Evolutionary conservation across 129 eudicot genomes (phyloP), one percentile per base, ranked within the genome.

Genomic region (Flaveria sonorensis): DNA sequence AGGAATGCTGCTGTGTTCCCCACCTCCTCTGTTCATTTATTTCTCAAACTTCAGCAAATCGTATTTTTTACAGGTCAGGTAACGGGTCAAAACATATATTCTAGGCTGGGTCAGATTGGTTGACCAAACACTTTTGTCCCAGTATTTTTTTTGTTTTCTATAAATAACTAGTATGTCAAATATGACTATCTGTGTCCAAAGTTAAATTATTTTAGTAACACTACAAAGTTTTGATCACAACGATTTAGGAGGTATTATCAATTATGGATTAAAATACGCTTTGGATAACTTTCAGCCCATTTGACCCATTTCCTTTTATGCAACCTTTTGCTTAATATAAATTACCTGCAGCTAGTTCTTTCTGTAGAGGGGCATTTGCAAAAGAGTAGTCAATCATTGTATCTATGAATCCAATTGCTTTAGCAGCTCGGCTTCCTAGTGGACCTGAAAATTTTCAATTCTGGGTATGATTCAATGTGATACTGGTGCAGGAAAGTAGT

Each of bases 341-440:
- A 30, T 79, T 67, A 87, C 98, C 98, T 74, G 98, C 93, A 18
- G 82, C 81, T 59, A 93, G 78, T 78, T 87, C 90, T 83, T 90
- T 93, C 81, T 93, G 96, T 47, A 93, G 85, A 43, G 96, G 98
- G 8, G 96, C 90, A 74, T 90, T 93, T 50, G 84, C 92, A 1
- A 74, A 63, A 45, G 98, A 93, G 82, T 93, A 93, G 56, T 88
- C 97, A 5, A 93, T 93, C 98, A 93, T 90, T 81, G 89, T 93
- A 47, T 90, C 98, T 23, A 90, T 93, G 73, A 90, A 93, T 20
- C 96, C 96, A 68, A 93, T 93, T 18, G 98, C 98, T 77, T 93
- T 93, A 45, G 98, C 98, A 77, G 96, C 98, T 24, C 98, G 96
- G 62, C 98, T 93, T 81, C 96, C 88, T 16, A 93, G 79, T 61